Percentiles rank a stretch among this genome's conserved stretches.
These are phyloP conservation scores for Claviceps pusilla DNA, from an alignment of 2,329 filamentous ascomycete genomes.

Conservation along the genomic window DNA sequence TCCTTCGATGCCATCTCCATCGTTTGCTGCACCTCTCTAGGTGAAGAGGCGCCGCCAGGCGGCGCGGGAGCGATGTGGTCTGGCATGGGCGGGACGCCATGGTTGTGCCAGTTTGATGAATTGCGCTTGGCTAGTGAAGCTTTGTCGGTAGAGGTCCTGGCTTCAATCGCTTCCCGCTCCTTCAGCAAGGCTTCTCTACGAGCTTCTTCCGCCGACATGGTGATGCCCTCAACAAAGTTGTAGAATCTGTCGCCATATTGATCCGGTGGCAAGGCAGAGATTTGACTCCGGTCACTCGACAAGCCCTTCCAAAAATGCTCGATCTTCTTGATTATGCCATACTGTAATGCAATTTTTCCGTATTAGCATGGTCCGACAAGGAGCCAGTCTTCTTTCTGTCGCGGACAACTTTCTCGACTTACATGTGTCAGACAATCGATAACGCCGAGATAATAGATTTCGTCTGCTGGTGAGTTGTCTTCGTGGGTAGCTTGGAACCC, in stretches of 20 bases:
- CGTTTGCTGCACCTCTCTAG: constrained; percentile 25
- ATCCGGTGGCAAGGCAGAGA: constrained; percentile 80
- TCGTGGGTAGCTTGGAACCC: constrained; percentile 89
- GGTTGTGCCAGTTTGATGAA: constrained; percentile 19
- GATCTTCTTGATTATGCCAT: constrained; percentile 83
- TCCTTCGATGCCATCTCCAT: constrained; percentile 26
- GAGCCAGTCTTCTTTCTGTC: neutral
- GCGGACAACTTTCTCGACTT: constrained; percentile 28
- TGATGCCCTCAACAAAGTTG: constrained; percentile 79
- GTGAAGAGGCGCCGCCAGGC: constrained; percentile 13
- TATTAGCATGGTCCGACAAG: neutral
- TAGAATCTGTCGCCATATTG: constrained; percentile 89
- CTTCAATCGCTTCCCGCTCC: constrained; percentile 41
- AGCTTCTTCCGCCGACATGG: constrained; percentile 77
- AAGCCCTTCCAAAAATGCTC: constrained; percentile 97
- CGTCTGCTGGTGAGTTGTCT: constrained; percentile 67
- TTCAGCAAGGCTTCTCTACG: constrained; percentile 46
- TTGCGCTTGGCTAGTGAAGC: constrained; percentile 24
- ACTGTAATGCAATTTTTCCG: constrained; percentile 36
- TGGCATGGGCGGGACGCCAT: constrained; percentile 28
- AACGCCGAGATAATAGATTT: constrained; percentile 95
- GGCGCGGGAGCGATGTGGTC: constrained; percentile 30
- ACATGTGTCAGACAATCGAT: constrained; percentile 97
- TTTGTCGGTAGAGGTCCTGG: constrained; percentile 14
- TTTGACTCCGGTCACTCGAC: constrained; percentile 66